Conservation (phyloP, 1,139 yeast species). For the Lizanozyma gosingica region DNA sequence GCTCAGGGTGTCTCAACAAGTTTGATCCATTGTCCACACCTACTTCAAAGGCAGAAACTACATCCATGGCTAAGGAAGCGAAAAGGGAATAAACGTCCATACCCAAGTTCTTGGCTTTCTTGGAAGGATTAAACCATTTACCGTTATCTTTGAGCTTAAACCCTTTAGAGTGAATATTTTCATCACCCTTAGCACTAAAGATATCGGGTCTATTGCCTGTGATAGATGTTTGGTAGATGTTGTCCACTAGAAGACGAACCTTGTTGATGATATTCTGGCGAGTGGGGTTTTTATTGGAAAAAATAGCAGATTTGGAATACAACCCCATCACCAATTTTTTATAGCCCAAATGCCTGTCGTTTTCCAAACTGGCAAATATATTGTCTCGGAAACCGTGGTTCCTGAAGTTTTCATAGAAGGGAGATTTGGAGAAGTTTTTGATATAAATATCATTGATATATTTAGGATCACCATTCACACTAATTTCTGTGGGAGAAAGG, state of each 20-base stretch:
- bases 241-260: conserved; percentile 17
- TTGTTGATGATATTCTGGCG: conserved; percentile 18
- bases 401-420: conserved; percentile 54
- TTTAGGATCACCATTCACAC: conserved; percentile 43
- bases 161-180: conserved; percentile 31
- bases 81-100: conserved; percentile 55
- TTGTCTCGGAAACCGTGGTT: conserved; percentile 47
- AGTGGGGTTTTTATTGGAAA: conserved; percentile 22
- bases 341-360: conserved; percentile 39
- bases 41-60: conserved; percentile 52
- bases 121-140: conserved; percentile 22
- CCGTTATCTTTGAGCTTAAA: conserved; percentile 11
- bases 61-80: conserved; percentile 68
- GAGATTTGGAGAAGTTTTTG: conserved; percentile 49
- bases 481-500: conserved; percentile 53
- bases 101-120: conserved; percentile 18
- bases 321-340: conserved; percentile 39
- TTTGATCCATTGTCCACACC: conserved; percentile 42
- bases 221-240: conserved; percentile 22
- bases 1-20: conserved; percentile 27
- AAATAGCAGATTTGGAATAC: conserved; percentile 41
- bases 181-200: conserved; percentile 22
- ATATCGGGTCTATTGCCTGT: conserved; percentile 25
- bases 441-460: conserved; percentile 49
- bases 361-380: conserved; percentile 48